A percentile compares a stretch with the other conserved stretches of the same genome.
Evolutionary conservation across 306 rosid species (phyloP).

Genomic region (Trifolium subterraneum): DNA sequence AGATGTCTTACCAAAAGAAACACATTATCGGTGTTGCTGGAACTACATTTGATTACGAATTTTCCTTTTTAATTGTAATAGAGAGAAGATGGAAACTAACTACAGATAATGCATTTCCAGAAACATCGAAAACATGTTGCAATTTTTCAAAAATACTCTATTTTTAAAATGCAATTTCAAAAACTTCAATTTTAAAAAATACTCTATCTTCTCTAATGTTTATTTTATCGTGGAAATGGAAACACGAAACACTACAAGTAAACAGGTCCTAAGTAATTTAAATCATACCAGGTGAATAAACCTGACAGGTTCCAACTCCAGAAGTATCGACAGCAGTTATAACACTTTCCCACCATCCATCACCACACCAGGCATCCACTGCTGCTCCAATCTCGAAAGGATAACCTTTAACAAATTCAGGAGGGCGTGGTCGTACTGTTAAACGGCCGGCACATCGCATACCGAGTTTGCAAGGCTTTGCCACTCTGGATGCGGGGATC

Average conservation of each 20-base stretch:
- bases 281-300: constrained; percentile 73
- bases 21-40: not conserved
- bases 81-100: no score
- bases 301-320: constrained; percentile 58
- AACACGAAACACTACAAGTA: not conserved
- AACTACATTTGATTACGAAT: not conserved
- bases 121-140: not conserved
- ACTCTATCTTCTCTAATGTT: not conserved
- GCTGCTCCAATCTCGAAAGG: constrained; percentile 62
- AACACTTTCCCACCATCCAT: constrained; percentile 95
- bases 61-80: no score
- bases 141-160: not conserved
- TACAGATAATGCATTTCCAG: not conserved
- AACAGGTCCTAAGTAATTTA: not conserved
- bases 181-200: no score
- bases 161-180: not conserved
- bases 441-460: constrained; percentile 75
- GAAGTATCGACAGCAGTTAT: constrained; percentile 52
- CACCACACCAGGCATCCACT: constrained; percentile 87
- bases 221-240: not conserved
- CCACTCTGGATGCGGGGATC: constrained; percentile 67
- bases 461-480: constrained; percentile 73
- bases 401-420: constrained; percentile 39
- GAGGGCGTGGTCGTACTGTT: constrained; percentile 68
- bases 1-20: constrained; percentile 23